These are phyloP conservation scores for Daedalea quercina DNA, from an alignment of 768 basidiomycete species.

Conservation along the genomic window DNA sequence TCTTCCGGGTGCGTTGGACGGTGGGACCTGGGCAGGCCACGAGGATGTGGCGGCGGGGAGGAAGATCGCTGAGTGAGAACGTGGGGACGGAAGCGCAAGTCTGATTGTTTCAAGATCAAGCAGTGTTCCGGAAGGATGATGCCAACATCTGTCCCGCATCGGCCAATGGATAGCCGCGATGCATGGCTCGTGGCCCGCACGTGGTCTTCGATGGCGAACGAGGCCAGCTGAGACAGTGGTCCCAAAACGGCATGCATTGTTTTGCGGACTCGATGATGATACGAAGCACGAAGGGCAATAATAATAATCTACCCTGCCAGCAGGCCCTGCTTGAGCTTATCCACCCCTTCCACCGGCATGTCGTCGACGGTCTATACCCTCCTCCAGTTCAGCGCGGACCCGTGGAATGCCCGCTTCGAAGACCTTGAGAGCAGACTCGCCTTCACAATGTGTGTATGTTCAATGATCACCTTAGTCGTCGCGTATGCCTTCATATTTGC, in stretches of 20 bases:
- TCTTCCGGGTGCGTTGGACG: no score
- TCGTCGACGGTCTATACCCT: conserved; percentile 37
- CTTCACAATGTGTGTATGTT: conserved; percentile 55
- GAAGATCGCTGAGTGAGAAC: conserved; percentile 1
- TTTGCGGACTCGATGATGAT: conserved; percentile 1
- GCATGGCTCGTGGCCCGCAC: conserved; percentile 17
- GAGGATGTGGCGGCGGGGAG: no score
- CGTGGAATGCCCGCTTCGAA: conserved; percentile 52
- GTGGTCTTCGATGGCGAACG: conserved; percentile 7
- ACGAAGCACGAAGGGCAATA: conserved; percentile 2
- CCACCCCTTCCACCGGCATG: conserved; percentile 23
- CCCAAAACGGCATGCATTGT: conserved; percentile 12
- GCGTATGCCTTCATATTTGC: background rate
- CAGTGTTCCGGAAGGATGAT: conserved; percentile 11
- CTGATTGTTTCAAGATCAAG: conserved; percentile 9
- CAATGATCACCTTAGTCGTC: background rate
- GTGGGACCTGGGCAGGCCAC: no score
- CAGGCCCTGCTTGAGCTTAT: conserved; percentile 8
- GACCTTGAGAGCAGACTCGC: conserved; percentile 59
- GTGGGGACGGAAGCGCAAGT: conserved; percentile 4
- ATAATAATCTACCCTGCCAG: conserved; percentile 1
- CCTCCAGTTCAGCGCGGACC: conserved; percentile 60
- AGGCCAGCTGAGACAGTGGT: background rate
- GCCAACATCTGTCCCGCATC: conserved; percentile 1
- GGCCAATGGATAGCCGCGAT: conserved; percentile 10